Evolutionary conservation across 1,284 basidiomycete genomes (phyloP), one percentile per base, ranked within the genome.

Genomic region (Phellopilus nigrolimitatus): DNA sequence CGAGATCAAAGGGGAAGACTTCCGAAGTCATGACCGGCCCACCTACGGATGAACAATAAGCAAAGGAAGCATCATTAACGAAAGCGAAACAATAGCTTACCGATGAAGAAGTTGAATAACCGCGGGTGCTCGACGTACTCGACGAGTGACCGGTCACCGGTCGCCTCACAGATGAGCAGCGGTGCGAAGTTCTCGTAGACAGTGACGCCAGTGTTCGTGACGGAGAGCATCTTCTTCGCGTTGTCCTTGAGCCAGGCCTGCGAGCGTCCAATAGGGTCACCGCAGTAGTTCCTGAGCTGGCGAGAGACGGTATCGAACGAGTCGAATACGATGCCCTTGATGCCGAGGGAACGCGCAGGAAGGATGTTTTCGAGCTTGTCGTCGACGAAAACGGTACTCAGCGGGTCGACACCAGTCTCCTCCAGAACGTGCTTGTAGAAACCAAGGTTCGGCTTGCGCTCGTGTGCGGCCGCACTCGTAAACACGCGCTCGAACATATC

Each of bases 321-420:
- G 45, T 76, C 71, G 51, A 76, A 82, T 15, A 79, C 67, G 54
- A 81, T 71, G 2, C 78, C 78, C 37, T 72, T 68, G 41, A 81
- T 67, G 6, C 80, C 80, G 13, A 80, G 66, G 0, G 78, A 79
- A 4, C 74, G 72, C 4, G 79, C 79, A 2, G 75, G 71, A 9
- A 79, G 61, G 5, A 82, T 74, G 53, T 81, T 82, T 57, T 81
- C 79, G n/a, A 70, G 64, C 55, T 77, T 76, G 66, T 81, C 79
- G 53, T 82, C 80, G 15, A 82, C 71, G 57, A 80, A 81, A 15
- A 79, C 69, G 3, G 71, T 69, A 3, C 62, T 62, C 1, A 58
- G 55, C 3, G 78, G 74, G 49, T 79, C 72, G 17, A 70, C 57
- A 13, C 67, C 66, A 8, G 71, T 71, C 33, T 69, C 60, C 17